Base-by-base conservation (phyloP, 2,329 filamentous ascomycete genomes). In the Drechslera avenae region DNA sequence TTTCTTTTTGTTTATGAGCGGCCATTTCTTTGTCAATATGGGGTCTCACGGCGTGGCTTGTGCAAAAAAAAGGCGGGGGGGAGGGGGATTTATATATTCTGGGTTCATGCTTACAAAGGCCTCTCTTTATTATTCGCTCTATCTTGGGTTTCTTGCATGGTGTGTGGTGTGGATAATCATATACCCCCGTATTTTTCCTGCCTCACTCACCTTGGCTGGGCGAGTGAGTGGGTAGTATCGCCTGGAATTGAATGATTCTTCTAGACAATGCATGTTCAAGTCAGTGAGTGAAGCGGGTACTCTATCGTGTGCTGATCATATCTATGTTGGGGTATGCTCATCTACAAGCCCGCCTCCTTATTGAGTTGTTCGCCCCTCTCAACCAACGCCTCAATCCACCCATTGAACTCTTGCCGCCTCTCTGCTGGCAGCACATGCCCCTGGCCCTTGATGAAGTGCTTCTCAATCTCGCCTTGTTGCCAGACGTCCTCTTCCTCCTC, bases 391-490 rank as follows among this genome's bases (percentile, higher is more conserved):
- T 83, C 83, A 40, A 93, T 63, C 63, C 87, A 75, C 41, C 73
- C 71, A 61, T 89, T 86, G 65, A 91, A 87, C 80, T 89, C 90
- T 36, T 78, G 69, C 52, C 83, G 79, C 69, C 85, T 82, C 78
- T 96, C 90, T 63, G 88, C 81, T 5, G 88, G 80, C 19, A 91
- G 79, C 30, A 87, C 89, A 73, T 96, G 91, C 0, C 90, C 90
- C 72, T 86, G 82, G 0, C 83, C 88, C 56, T 90, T 84, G n/a
- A 86, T 78, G 19, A 90, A 82, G 34, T 83, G 69, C 28, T 81
- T 83, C 52, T 78, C 80, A 3, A 83, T 54, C 39, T 78, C 75
- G 1, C 76, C 73, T 30, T 78, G 75, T 34, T 60, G 52, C 66
- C 68, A 70, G 1, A 69, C 56, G 52, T 73, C 70, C n/a, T 57